Evolutionary conservation across 139 green algal genomes (phyloP).

Genomic region (Diplosphaera chodatii): DNA sequence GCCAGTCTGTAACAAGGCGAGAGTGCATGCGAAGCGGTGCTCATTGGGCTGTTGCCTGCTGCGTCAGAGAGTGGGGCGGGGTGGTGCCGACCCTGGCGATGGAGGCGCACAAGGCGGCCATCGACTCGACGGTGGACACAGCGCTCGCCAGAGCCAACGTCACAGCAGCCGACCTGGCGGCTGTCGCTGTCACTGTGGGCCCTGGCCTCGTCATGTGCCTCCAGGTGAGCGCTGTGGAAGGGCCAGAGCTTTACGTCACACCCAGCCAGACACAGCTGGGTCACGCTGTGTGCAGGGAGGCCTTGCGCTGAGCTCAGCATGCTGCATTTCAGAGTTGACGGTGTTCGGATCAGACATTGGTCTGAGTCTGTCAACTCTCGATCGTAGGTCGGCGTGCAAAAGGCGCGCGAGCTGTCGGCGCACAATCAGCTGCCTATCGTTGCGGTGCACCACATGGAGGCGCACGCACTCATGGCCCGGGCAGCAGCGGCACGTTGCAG

Average conservation of each 20-base stretch:
- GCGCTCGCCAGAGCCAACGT: slow-evolving; percentile 60
- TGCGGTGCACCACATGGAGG: slow-evolving; percentile 97
- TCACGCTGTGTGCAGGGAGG: too few species aligned
- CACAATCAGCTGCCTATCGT: slow-evolving; percentile 68
- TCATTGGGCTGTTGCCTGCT: too few species aligned
- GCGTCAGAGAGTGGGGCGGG: slow-evolving; percentile 64
- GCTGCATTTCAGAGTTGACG: too few species aligned
- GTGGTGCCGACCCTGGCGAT: slow-evolving; percentile 90
- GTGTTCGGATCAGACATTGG: too few species aligned
- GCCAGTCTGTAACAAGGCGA: too few species aligned
- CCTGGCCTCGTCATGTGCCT: slow-evolving; percentile 92
- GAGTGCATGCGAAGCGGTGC: too few species aligned
- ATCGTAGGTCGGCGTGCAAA: slow-evolving; percentile 79
- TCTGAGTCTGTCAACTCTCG: background rate
- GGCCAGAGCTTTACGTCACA: too few species aligned
- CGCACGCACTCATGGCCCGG: slow-evolving; percentile 87
- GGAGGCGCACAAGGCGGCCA: slow-evolving; percentile 82
- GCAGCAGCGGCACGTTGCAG: slow-evolving; percentile 17
- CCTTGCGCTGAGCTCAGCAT: background rate
- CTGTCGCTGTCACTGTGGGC: slow-evolving; percentile 91
- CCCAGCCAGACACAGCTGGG: too few species aligned
- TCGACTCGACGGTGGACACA: slow-evolving; percentile 75
- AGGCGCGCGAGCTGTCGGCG: slow-evolving; percentile 69
- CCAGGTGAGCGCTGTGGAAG: slow-evolving; percentile 22
- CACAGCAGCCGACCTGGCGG: slow-evolving; percentile 43